Percentiles rank a stretch among this genome's conserved stretches.
Evolutionary conservation across 1,284 basidiomycete genomes (phyloP).

Genomic region (Rhodotorula sp.): DNA sequence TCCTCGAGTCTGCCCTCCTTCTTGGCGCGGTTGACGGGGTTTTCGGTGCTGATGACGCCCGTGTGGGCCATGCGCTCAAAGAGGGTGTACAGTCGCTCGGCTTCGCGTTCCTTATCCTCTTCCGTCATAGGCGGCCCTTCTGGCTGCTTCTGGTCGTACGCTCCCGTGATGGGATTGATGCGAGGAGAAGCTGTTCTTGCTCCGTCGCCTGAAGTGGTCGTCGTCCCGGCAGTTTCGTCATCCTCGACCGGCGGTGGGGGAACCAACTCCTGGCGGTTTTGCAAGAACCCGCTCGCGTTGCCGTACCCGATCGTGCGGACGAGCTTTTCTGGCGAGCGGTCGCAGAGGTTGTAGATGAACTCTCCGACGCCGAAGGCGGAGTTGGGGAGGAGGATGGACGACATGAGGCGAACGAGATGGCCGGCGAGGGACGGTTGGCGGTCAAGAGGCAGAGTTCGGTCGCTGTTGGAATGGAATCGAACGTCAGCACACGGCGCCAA

Average conservation of each 20-base stretch:
- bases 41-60: constrained; percentile 50
- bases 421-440: constrained; percentile 69
- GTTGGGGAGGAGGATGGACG: constrained; percentile 66
- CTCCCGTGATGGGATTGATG: constrained; percentile 77
- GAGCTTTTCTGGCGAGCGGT: constrained; percentile 67
- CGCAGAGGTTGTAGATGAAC: constrained; percentile 75
- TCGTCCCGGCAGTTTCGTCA: background rate
- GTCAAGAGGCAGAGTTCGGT: constrained; percentile 73
- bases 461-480: constrained; percentile 50
- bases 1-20: constrained; percentile 41
- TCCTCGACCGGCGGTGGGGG: constrained; percentile 34
- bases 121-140: constrained; percentile 65
- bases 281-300: constrained; percentile 86
- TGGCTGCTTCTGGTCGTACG: constrained; percentile 52
- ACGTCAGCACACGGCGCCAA: background rate
- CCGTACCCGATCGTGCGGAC: constrained; percentile 81
- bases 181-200: too few species aligned
- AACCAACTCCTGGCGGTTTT: constrained; percentile 77
- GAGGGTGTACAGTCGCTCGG: constrained; percentile 81
- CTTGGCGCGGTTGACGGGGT: constrained; percentile 43
- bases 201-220: too few species aligned
- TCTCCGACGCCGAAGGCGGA: constrained; percentile 78
- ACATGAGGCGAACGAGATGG: constrained; percentile 71
- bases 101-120: constrained; percentile 86
- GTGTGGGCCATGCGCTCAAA: constrained; percentile 81